phyloP scores from a whole-genome alignment of 139 green algal species.

The Picochlorum sp. region DNA sequence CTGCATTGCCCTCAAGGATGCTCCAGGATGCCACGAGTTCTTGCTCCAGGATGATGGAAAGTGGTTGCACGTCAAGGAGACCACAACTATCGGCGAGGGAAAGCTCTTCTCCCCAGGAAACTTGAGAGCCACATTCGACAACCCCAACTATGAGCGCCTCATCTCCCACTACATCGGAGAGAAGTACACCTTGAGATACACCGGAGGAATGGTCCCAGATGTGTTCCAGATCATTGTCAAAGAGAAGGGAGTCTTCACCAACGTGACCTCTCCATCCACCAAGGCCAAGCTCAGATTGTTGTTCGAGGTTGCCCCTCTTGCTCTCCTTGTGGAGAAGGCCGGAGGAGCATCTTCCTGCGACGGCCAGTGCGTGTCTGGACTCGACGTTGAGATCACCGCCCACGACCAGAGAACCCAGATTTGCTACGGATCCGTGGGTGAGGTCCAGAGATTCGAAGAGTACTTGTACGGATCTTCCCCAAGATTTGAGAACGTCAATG shows the following conservation, averaged over 20 bases:
- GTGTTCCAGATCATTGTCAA: conserved; percentile 97
- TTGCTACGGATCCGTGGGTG: conserved; percentile 76
- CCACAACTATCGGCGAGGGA: conserved; percentile 80
- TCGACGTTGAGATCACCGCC: conserved; percentile 69
- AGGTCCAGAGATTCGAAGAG: conserved; percentile 84
- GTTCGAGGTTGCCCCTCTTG: conserved; percentile 69
- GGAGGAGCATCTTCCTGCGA: conserved; percentile 70
- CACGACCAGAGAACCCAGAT: conserved; percentile 86
- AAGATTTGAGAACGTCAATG: conserved; percentile 39
- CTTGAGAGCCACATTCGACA: conserved; percentile 91
- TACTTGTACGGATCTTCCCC: conserved; percentile 68
- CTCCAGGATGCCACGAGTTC: conserved; percentile 88
- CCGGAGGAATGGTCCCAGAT: conserved; percentile 90
- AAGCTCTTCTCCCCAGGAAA: conserved; percentile 96
- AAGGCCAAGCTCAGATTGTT: conserved; percentile 94
- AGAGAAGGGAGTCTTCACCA: conserved; percentile 93
- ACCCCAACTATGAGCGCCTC: conserved; percentile 83
- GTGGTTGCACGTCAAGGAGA: conserved; percentile 95
- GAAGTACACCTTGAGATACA: conserved; percentile 96
- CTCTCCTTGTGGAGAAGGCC: conserved; percentile 67
- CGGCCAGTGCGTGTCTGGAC: conserved; percentile 58
- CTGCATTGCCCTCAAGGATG: conserved; percentile 80
- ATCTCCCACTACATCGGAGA: conserved; percentile 86
- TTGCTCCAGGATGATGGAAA: conserved; percentile 93
- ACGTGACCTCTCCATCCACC: conserved; percentile 85